phyloP scores from a whole-genome alignment of 352 stramenopile species.

The Pythium monospermum region DNA sequence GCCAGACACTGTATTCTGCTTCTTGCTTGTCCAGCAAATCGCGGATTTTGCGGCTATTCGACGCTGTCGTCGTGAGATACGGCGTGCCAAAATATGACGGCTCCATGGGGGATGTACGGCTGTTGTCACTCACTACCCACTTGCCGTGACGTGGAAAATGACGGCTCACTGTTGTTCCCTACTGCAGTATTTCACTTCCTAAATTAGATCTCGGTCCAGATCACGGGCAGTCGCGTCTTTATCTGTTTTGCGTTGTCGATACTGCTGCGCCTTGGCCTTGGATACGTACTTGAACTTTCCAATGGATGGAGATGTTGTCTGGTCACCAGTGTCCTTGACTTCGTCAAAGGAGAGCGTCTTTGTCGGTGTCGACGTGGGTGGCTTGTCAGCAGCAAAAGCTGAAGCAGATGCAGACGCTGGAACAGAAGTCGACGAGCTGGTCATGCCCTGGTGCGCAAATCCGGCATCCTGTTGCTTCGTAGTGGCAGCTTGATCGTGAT shows the following conservation, averaged over 20 bases:
- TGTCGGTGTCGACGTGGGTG: slow-evolving; percentile 3
- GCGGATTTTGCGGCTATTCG: slow-evolving; percentile 38
- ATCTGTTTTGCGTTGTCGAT: slow-evolving; percentile 10
- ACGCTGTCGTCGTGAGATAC: slow-evolving; percentile 33
- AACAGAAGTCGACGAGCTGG: no score
- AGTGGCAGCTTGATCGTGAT: not conserved
- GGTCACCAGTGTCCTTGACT: not conserved
- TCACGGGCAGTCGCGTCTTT: not conserved
- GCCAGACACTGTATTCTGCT: slow-evolving; percentile 36
- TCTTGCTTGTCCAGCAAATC: slow-evolving; percentile 52
- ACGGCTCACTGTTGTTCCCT: not conserved
- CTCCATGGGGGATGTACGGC: not conserved
- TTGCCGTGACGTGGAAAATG: not conserved
- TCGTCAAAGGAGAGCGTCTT: slow-evolving; percentile 18
- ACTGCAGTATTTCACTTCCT: not conserved
- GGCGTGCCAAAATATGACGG: slow-evolving; percentile 9
- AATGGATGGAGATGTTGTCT: not conserved
- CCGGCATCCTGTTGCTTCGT: no score
- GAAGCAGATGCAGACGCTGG: no score
- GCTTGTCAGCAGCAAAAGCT: no score
- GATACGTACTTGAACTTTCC: slow-evolving; percentile 23
- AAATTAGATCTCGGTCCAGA: slow-evolving; percentile 15
- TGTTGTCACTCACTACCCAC: no score
- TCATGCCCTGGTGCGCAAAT: no score
- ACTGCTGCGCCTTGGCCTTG: slow-evolving; percentile 20